Conservation (phyloP, 768 basidiomycete species). For the Suillus paluster region DNA sequence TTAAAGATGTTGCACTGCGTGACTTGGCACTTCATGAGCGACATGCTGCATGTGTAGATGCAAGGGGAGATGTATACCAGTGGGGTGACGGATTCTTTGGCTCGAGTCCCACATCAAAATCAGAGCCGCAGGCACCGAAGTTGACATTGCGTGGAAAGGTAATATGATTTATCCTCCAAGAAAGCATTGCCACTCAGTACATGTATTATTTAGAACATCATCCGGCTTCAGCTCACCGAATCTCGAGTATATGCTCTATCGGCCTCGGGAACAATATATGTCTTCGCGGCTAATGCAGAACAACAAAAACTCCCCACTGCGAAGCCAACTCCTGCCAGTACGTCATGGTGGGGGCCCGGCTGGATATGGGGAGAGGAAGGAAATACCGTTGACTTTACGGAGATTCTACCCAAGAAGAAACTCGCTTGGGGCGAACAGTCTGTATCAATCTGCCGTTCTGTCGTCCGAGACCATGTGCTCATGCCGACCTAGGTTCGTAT, state of each 20-base stretch:
- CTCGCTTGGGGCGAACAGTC: slow-evolving; percentile 73
- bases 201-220: slow-evolving; percentile 59
- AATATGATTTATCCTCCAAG: slow-evolving; percentile 12
- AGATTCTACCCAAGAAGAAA: slow-evolving; percentile 60
- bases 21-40: slow-evolving; percentile 69
- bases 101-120: slow-evolving; percentile 21
- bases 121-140: slow-evolving; percentile 43
- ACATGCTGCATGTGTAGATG: slow-evolving; percentile 79
- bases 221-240: slow-evolving; percentile 61
- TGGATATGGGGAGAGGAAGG: slow-evolving; percentile 60
- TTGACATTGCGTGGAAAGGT: slow-evolving; percentile 71
- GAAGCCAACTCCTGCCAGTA: slow-evolving; percentile 45
- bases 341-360: slow-evolving; percentile 63
- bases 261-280: slow-evolving; percentile 74
- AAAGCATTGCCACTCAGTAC: background rate
- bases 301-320: slow-evolving; percentile 49
- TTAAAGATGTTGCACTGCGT: slow-evolving; percentile 71
- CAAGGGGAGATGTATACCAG: slow-evolving; percentile 80
- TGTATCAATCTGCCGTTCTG: slow-evolving; percentile 16
- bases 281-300: slow-evolving; percentile 55
- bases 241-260: slow-evolving; percentile 79
- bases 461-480: slow-evolving; percentile 9
- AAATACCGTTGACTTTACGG: slow-evolving; percentile 56
- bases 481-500: slow-evolving; percentile 56
- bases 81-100: slow-evolving; percentile 76